Conservation (phyloP, 345 rosid genomes). For the Erysimum cheiranthoides region DNA sequence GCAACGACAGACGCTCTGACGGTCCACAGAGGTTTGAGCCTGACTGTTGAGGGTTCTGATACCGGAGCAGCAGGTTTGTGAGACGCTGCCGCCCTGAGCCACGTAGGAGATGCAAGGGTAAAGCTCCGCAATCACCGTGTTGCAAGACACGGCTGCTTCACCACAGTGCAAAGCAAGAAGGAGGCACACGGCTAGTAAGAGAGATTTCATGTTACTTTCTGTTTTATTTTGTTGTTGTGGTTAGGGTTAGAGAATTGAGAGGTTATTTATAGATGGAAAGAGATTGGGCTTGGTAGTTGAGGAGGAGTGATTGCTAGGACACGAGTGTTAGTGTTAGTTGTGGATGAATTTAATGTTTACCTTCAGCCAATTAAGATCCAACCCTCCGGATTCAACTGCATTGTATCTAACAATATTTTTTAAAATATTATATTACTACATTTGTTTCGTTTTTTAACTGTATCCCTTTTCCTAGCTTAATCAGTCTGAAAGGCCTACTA, state of each 20-base stretch:
- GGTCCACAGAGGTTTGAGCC: slow-evolving; percentile 61
- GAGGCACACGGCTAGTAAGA: slow-evolving; percentile 38
- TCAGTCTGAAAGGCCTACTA: neutral
- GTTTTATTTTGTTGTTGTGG: neutral
- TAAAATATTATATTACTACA: neutral
- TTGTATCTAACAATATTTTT: neutral
- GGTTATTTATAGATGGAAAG: slow-evolving; percentile 19
- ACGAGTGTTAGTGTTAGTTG: slow-evolving; percentile 32
- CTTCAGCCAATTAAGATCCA: slow-evolving; percentile 30
- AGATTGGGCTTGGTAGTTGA: slow-evolving; percentile 32
- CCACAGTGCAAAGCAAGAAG: slow-evolving; percentile 36
- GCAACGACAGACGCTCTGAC: slow-evolving; percentile 58
- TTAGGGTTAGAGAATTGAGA: slow-evolving; percentile 25
- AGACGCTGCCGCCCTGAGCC: slow-evolving; percentile 37
- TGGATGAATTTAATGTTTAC: slow-evolving; percentile 37
- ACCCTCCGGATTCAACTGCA: slow-evolving; percentile 17
- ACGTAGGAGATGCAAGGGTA: slow-evolving; percentile 46
- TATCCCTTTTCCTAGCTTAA: neutral
- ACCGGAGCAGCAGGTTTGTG: slow-evolving; percentile 57
- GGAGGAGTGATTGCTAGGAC: slow-evolving; percentile 33
- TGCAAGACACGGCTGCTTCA: slow-evolving; percentile 46
- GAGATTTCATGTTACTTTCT: slow-evolving; percentile 31
- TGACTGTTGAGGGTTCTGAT: slow-evolving; percentile 42
- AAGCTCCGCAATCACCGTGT: slow-evolving; percentile 27
- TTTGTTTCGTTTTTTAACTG: neutral